Evolutionary conservation across 768 basidiomycete species (phyloP).

Genomic region (Hericium coralloides): DNA sequence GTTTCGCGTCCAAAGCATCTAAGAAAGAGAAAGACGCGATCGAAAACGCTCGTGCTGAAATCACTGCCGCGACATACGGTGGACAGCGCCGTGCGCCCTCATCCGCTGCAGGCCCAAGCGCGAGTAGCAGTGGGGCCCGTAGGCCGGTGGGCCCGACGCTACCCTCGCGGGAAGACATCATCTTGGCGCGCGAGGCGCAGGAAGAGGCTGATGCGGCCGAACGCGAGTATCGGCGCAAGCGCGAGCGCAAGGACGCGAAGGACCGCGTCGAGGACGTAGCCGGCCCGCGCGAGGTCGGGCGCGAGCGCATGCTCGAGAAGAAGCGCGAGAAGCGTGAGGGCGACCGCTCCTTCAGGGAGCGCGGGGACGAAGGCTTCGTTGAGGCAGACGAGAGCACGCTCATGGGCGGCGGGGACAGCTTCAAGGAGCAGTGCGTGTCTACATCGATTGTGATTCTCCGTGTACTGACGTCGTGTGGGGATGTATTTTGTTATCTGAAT

Average conservation of each 20-base stretch:
- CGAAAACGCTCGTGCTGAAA: slow-evolving; percentile 49
- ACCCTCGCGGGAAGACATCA: slow-evolving; percentile 60
- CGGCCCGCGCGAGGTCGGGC: slow-evolving; percentile 72
- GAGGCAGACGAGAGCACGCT: slow-evolving; percentile 75
- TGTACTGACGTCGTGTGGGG: neutral
- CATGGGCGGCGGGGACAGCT: slow-evolving; percentile 78
- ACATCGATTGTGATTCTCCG: slow-evolving; percentile 5
- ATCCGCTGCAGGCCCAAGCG: slow-evolving; percentile 6
- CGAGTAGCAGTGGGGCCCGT: slow-evolving; percentile 18
- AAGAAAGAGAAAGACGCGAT: slow-evolving; percentile 51
- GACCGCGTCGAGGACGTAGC: slow-evolving; percentile 70
- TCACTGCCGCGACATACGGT: slow-evolving; percentile 37
- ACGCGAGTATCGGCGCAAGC: slow-evolving; percentile 52
- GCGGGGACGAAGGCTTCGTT: slow-evolving; percentile 70
- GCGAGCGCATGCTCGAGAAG: slow-evolving; percentile 84
- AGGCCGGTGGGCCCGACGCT: slow-evolving; percentile 59
- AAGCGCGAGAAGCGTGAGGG: slow-evolving; percentile 64
- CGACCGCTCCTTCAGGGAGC: slow-evolving; percentile 63
- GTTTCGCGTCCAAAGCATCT: slow-evolving; percentile 61
- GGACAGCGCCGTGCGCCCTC: neutral
- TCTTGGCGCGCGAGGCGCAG: slow-evolving; percentile 55
- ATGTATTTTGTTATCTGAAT: neutral
- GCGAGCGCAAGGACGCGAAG: slow-evolving; percentile 54
- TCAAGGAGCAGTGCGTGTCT: slow-evolving; percentile 56
- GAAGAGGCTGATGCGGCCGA: slow-evolving; percentile 45